These are phyloP conservation scores for Aureobasidium sp. DNA, from an alignment of 2,329 filamentous ascomycete genomes.

Conservation along the genomic window DNA sequence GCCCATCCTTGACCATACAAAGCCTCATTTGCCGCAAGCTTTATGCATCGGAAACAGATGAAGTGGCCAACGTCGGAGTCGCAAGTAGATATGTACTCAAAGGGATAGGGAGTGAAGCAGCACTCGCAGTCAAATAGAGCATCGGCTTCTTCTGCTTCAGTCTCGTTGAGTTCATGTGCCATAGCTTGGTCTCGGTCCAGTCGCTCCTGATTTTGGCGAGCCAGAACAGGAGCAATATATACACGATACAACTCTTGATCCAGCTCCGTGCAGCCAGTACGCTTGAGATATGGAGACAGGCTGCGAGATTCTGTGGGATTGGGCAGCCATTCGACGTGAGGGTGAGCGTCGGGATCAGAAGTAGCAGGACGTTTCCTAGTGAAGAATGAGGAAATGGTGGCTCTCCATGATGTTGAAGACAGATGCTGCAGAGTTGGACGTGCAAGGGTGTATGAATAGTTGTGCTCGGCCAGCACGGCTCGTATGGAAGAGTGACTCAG, in stretches of 20 bases:
- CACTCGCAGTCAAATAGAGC: conserved; percentile 63
- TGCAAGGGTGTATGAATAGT: conserved; percentile 67
- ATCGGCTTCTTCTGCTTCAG: conserved; percentile 37
- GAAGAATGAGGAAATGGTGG: conserved; percentile 63
- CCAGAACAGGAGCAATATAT: conserved; percentile 35
- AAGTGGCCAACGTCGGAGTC: conserved; percentile 55
- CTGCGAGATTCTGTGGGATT: conserved; percentile 40
- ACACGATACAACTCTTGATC: conserved; percentile 41
- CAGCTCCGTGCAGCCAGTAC: conserved; percentile 52
- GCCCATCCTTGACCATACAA: conserved; percentile 91
- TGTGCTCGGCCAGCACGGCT: conserved; percentile 70
- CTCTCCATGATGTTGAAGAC: conserved; percentile 68
- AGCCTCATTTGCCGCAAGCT: conserved; percentile 72
- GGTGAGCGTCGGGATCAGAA: conserved; percentile 50
- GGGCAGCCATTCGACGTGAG: conserved; percentile 54
- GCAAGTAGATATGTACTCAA: conserved; percentile 69
- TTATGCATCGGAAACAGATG: conserved; percentile 75
- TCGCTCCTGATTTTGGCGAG: conserved; percentile 28
- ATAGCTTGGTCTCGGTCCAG: conserved; percentile 31
- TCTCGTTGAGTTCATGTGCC: conserved; percentile 39
- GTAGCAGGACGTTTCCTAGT: conserved; percentile 52
- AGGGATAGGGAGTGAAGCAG: conserved; percentile 62
- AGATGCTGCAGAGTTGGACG: conserved; percentile 60
- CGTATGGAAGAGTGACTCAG: conserved; percentile 65
- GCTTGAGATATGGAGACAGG: conserved; percentile 52